Conservation (phyloP, 1,284 basidiomycete species). For the Tylopilus sp. region DNA sequence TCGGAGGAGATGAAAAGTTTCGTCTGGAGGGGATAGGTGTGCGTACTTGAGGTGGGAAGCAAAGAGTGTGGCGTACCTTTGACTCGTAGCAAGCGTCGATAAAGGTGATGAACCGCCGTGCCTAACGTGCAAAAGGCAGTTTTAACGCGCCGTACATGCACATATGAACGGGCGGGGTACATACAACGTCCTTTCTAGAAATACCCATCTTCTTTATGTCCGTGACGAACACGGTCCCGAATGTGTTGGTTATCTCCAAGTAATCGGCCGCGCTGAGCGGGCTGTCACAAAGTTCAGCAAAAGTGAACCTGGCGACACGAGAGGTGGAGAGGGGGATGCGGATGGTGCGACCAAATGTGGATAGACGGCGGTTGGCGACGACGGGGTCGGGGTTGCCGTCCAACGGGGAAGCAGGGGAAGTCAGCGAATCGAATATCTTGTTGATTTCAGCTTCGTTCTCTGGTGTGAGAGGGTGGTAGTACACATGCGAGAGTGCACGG, state of each 20-base stretch:
- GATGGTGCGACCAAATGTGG: slow-evolving; percentile 86
- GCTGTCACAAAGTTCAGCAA: slow-evolving; percentile 83
- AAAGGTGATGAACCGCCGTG: slow-evolving; percentile 94
- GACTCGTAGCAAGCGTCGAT: slow-evolving; percentile 95
- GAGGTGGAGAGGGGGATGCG: slow-evolving; percentile 75
- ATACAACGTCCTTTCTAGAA: slow-evolving; percentile 80
- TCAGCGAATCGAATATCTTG: slow-evolving; percentile 77
- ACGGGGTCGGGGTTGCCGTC: slow-evolving; percentile 44
- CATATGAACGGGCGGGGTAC: not conserved
- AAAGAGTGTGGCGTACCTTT: slow-evolving; percentile 45
- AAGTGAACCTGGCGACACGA: slow-evolving; percentile 82
- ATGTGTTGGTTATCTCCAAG: slow-evolving; percentile 86
- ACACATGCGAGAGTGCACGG: slow-evolving; percentile 86
- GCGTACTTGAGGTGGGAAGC: not conserved
- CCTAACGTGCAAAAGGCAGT: slow-evolving; percentile 41
- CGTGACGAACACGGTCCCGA: slow-evolving; percentile 83
- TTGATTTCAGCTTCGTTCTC: slow-evolving; percentile 67
- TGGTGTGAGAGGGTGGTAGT: slow-evolving; percentile 74
- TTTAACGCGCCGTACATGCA: not conserved
- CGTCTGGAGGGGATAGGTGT: slow-evolving; percentile 45
- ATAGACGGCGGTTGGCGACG: slow-evolving; percentile 61
- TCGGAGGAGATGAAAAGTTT: slow-evolving; percentile 88
- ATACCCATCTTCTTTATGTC: slow-evolving; percentile 88
- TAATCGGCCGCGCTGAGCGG: slow-evolving; percentile 95
- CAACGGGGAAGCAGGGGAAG: slow-evolving; percentile 40